Evolutionary conservation across 345 rosid genomes (phyloP), one percentile per base, ranked within the genome.

Genomic region (Salix caprea): DNA sequence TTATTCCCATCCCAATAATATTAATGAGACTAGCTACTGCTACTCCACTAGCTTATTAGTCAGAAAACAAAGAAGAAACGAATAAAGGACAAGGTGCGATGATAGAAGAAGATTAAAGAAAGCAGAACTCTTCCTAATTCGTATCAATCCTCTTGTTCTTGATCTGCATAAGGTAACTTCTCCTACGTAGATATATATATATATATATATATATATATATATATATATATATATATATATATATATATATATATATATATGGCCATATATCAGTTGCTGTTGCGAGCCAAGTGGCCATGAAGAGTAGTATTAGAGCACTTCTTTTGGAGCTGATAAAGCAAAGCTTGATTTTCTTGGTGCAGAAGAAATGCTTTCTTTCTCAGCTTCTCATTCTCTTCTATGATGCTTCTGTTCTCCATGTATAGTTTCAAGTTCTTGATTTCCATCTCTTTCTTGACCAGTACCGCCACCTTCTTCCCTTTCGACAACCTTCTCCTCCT

Each of bases 351-450:
- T 88, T 95, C 99, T 72, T 86, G 88, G 48, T 77, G 84, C 36
- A 93, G 99, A 75, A 91, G 85, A 69, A 84, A 72, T 56, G 92
- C 97, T 84, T 81, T 88, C 79, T 83, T 84, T 76, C 79, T 87
- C 67, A 94, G 87, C 86, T 79, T 87, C 85, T 94, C 90, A 48
- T 92, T 94, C 84, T 88, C 93, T 79, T 81, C 73, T 37, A 86
- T 86, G 77, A 95, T 89, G 79, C 83, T 85, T 70, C 83, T 87
- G 77, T 95, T 95, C 91, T 89, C 79, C 84, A 85, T 69, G 79
- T 87, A 87, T 40, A 95, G 90, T 80, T 72, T 89, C 84, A 89
- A 18, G 83, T 92, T 94, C 72, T 80, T 82, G 71, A 87, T 83
- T 76, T 86, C 87, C 86, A 90, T 85, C 71, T 80, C 79, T 15